phyloP scores from a whole-genome alignment of 2,329 filamentous ascomycete genomes.

The Fusarium sp. region DNA sequence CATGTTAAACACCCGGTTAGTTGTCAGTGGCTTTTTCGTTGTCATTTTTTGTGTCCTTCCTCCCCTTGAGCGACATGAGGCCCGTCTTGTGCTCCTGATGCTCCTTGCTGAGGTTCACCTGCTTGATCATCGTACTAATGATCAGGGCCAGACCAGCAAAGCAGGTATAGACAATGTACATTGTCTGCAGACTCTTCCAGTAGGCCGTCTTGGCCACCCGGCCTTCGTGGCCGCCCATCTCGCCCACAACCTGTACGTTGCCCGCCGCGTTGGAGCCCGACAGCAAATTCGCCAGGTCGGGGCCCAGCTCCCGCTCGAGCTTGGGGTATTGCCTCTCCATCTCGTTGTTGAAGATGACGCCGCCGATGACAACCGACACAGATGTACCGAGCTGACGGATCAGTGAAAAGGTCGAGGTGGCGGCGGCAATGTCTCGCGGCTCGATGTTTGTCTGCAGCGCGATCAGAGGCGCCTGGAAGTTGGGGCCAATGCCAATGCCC shows the following conservation, averaged over 20 bases:
- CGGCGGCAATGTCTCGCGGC: conserved; percentile 74
- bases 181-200: conserved; percentile 62
- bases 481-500: conserved; percentile 74
- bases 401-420: conserved; percentile 75
- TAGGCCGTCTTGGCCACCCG: conserved; percentile 59
- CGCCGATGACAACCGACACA: conserved; percentile 77
- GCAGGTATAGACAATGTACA: conserved; percentile 69
- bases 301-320: conserved; percentile 63
- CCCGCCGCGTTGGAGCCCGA: conserved; percentile 71
- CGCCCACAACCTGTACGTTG: conserved; percentile 68
- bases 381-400: conserved; percentile 76
- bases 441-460: conserved; percentile 74
- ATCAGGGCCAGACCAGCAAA: conserved; percentile 61
- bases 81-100: conserved; percentile 71
- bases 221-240: conserved; percentile 60
- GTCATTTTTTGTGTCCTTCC: conserved; percentile 39
- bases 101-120: conserved; percentile 64
- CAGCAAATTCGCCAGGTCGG: conserved; percentile 62
- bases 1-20: conserved; percentile 6
- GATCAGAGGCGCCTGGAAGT: conserved; percentile 77
- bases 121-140: conserved; percentile 60
- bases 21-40: conserved; percentile 29
- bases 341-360: conserved; percentile 83
- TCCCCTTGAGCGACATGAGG: conserved; percentile 55
- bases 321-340: conserved; percentile 68